Percentiles rank a stretch among this genome's conserved stretches.
Evolutionary conservation across 306 rosid genomes (phyloP).

Genomic region (Canavalia gladiata): DNA sequence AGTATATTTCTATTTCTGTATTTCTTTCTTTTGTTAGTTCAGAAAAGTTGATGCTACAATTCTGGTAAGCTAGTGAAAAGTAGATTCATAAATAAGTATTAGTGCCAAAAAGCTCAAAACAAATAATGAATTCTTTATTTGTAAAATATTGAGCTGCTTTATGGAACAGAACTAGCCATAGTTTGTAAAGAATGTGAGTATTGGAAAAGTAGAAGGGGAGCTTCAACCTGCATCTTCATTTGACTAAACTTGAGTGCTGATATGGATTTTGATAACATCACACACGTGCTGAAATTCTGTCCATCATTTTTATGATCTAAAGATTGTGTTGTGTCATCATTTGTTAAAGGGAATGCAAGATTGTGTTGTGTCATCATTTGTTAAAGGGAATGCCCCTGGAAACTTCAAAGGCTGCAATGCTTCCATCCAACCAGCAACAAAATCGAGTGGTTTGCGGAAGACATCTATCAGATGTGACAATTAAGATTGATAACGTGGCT

Average conservation of each 20-base stretch:
- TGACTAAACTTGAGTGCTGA: constrained; percentile 79
- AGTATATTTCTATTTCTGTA: neutral
- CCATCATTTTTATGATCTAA: constrained; percentile 45
- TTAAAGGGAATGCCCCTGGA: too few species aligned
- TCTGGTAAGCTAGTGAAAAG: neutral
- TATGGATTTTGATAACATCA: constrained; percentile 82
- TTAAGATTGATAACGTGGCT: too few species aligned
- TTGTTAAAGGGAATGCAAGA: constrained; percentile 31
- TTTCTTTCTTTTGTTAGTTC: neutral
- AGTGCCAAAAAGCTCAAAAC: neutral
- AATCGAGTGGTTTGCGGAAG: too few species aligned
- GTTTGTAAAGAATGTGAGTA: constrained; percentile 44
- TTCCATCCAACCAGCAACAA: too few species aligned
- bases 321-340: constrained; percentile 40
- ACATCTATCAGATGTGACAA: too few species aligned
- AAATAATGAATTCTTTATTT: neutral
- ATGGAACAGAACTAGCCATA: constrained; percentile 42
- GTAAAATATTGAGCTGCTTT: neutral
- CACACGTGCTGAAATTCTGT: constrained; percentile 54
- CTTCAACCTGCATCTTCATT: constrained; percentile 92
- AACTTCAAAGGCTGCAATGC: too few species aligned
- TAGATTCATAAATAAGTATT: neutral
- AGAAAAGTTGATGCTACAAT: neutral
- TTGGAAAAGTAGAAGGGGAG: constrained; percentile 67
- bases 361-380: too few species aligned